Percentiles rank a stretch among this genome's conserved stretches.
Evolutionary conservation across 768 basidiomycete species (phyloP).

Genomic region (Naematelia encephala): DNA sequence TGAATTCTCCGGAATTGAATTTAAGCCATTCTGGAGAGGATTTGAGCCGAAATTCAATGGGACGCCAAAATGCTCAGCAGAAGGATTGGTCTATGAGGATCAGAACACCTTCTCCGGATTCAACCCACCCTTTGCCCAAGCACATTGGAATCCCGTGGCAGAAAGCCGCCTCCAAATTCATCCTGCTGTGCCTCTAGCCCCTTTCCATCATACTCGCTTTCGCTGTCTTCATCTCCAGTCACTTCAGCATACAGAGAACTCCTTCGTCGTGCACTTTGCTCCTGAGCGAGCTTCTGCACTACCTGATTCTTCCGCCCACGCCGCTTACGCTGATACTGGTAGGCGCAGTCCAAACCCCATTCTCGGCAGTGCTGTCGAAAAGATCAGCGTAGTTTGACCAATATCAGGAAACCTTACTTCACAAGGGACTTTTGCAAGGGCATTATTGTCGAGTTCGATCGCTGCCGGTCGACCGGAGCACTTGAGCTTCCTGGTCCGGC

Average conservation of each 20-base stretch:
- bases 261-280: conserved; percentile 18
- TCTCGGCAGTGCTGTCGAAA: conserved; percentile 24
- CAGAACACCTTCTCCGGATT: neutral
- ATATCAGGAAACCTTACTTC: conserved; percentile 12
- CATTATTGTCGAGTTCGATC: conserved; percentile 21
- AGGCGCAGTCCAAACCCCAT: conserved; percentile 30
- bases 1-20: neutral
- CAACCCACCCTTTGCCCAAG: neutral
- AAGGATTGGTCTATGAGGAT: neutral
- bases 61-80: neutral
- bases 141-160: neutral
- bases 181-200: neutral
- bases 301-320: conserved; percentile 28
- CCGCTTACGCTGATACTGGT: conserved; percentile 29
- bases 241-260: conserved; percentile 10
- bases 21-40: neutral
- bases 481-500: conserved; percentile 31
- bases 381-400: no score
- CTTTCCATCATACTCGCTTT: conserved; percentile 4
- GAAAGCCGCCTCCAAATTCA: neutral
- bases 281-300: conserved; percentile 24
- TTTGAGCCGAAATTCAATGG: neutral
- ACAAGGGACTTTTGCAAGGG: conserved; percentile 20
- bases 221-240: neutral
- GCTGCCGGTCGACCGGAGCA: conserved; percentile 25